phyloP scores from a whole-genome alignment of 192 early-diverging fungal species.

The Chytriomyces confervae region DNA sequence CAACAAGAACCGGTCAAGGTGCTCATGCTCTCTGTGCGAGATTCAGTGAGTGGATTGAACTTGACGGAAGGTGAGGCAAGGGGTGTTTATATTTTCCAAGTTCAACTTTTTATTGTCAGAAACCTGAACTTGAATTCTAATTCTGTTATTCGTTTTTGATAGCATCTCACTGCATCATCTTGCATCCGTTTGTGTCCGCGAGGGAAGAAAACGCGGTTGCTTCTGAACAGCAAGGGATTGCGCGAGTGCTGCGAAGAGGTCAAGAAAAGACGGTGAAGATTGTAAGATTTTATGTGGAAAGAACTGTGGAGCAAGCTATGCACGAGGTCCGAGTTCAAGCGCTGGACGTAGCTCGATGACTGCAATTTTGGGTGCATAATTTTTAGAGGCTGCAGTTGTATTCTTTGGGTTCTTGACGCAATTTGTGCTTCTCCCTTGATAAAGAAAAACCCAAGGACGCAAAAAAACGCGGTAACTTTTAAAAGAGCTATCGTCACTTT shows the following conservation, averaged over 20 bases:
- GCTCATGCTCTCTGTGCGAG: conserved; percentile 27
- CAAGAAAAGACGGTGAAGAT: conserved; percentile 21
- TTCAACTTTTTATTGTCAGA: not conserved
- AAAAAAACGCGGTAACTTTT: no score
- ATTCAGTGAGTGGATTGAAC: conserved; percentile 38
- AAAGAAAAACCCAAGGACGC: no score
- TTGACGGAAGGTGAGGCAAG: conserved; percentile 34
- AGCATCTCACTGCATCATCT: conserved; percentile 10
- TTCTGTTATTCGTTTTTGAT: no score
- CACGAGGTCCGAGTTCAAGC: not conserved
- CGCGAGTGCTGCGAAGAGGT: conserved; percentile 11
- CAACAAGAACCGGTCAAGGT: conserved; percentile 4
- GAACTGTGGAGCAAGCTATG: conserved; percentile 8
- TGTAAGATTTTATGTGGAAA: conserved; percentile 15
- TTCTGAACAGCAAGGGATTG: conserved; percentile 26
- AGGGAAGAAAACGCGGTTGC: conserved; percentile 23
- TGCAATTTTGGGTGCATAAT: no score
- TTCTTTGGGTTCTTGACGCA: no score
- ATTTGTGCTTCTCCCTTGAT: no score
- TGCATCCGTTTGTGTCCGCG: conserved; percentile 19
- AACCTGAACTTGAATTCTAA: no score
- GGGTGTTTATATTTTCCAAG: not conserved
- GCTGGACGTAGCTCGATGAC: no score
- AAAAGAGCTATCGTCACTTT: no score
- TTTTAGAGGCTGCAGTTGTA: no score